Evolutionary conservation across 176 grass and related monocot species (phyloP).

Genomic region (Triticum urartu): DNA sequence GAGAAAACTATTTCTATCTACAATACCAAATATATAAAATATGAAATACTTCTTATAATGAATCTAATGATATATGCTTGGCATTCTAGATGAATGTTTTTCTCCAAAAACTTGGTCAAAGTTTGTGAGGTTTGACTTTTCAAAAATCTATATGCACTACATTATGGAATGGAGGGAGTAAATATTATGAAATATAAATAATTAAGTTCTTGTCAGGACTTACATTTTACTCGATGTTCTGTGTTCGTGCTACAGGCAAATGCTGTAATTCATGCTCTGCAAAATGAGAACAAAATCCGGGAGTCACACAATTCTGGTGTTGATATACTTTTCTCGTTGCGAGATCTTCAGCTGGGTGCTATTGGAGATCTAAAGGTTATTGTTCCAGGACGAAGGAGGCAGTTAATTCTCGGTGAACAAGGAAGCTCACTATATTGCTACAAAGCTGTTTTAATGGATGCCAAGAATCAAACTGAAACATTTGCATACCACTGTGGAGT

Average conservation of each 20-base stretch:
- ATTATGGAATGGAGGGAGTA: too few relatives aligned
- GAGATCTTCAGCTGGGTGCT: constrained; percentile 86
- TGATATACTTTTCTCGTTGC: constrained; percentile 67
- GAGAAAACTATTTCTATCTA: too few relatives aligned
- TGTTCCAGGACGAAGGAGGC: constrained; percentile 63
- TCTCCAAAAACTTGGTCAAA: too few relatives aligned
- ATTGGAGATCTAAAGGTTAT: constrained; percentile 74
- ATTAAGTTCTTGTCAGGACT: background rate
- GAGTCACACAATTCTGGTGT: constrained; percentile 54
- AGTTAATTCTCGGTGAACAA: constrained; percentile 86
- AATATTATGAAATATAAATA: constrained; percentile 13
- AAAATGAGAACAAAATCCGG: constrained; percentile 71
- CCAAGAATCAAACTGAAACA: constrained; percentile 57
- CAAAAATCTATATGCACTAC: too few relatives aligned
- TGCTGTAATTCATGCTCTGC: constrained; percentile 64
- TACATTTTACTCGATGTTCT: constrained; percentile 9
- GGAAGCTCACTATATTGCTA: constrained; percentile 71
- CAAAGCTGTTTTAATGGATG: constrained; percentile 79
- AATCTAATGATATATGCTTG: too few relatives aligned
- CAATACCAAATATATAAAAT: too few relatives aligned
- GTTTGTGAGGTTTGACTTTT: too few relatives aligned
- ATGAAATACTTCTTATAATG: too few relatives aligned
- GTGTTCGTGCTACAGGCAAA: constrained; percentile 45
- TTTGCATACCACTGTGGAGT: constrained; percentile 79
- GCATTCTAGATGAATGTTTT: too few relatives aligned